Evolutionary conservation across 495 filamentous ascomycete species (phyloP).

Genomic region (Barbatosphaeria neglecta): DNA sequence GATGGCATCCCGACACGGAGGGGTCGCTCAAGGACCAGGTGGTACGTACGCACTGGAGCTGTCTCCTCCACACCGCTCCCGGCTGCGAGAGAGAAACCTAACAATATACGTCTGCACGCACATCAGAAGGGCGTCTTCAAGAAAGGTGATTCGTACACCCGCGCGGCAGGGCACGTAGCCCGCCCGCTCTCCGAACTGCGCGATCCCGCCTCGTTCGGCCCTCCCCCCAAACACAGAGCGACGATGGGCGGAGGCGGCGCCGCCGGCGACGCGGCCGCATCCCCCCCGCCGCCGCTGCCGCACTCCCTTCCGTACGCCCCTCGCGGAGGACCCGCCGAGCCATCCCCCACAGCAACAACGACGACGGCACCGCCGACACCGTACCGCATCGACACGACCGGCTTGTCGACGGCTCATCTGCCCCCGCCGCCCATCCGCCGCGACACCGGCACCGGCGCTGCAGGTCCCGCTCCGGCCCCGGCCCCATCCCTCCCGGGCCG

Average conservation of each 20-base stretch:
- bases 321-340: neutral
- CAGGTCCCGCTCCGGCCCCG: constrained; percentile 12
- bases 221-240: constrained; percentile 58
- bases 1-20: constrained; percentile 32
- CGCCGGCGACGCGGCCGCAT: neutral
- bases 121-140: constrained; percentile 1
- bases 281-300: too few species aligned
- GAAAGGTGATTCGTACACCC: constrained; percentile 17
- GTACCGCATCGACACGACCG: constrained; percentile 60
- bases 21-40: constrained; percentile 28
- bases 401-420: constrained; percentile 52
- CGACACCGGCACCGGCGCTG: constrained; percentile 32
- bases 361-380: constrained; percentile 48
- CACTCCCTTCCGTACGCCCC: too few species aligned
- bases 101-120: too few species aligned
- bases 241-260: constrained; percentile 1
- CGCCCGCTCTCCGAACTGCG: constrained; percentile 64
- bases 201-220: constrained; percentile 75
- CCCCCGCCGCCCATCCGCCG: constrained; percentile 59
- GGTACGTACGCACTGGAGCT: constrained; percentile 14
- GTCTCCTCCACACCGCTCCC: neutral
- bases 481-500: too few species aligned
- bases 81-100: neutral
- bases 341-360: constrained; percentile 18
- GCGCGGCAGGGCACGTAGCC: constrained; percentile 35